Percentiles rank a stretch among this genome's conserved stretches.
These are phyloP conservation scores for Cryptococcus floricola DNA, from an alignment of 1,284 basidiomycete species.

Conservation along the genomic window DNA sequence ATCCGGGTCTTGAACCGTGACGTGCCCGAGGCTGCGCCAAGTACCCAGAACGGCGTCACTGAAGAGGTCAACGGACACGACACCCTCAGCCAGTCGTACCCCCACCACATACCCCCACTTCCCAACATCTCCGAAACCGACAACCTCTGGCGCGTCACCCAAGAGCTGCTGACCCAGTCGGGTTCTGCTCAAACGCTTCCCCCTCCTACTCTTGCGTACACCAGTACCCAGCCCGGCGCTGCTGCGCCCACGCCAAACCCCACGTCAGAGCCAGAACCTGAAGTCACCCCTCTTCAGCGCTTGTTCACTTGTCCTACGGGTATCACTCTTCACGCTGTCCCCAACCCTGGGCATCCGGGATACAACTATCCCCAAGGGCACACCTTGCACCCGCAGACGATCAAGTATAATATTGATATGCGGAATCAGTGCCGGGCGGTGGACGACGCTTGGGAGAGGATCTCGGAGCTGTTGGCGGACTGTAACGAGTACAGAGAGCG, in stretches of 20 bases:
- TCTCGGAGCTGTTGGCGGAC: conserved; percentile 51
- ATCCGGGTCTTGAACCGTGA: conserved; percentile 35
- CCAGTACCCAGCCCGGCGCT: conserved; percentile 22
- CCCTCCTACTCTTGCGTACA: conserved; percentile 28
- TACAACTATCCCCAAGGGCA: conserved; percentile 25
- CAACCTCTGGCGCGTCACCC: conserved; percentile 45
- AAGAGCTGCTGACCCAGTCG: conserved; percentile 29
- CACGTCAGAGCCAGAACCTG: conserved; percentile 7
- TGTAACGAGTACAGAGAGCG: conserved; percentile 54
- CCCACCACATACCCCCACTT: conserved; percentile 26
- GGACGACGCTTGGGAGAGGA: conserved; percentile 46
- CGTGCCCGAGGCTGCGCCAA: conserved; percentile 19
- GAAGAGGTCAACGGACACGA: conserved; percentile 3
- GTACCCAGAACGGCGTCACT: conserved; percentile 1
- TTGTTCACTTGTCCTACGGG: conserved; percentile 46
- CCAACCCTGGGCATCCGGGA: conserved; percentile 31
- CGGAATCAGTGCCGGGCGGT: conserved; percentile 42
- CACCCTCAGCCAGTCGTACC: conserved; percentile 1
- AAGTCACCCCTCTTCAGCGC: conserved; percentile 41
- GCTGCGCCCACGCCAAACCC: conserved; percentile 9
- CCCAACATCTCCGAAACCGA: conserved; percentile 43
- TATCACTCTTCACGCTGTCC: conserved; percentile 40
- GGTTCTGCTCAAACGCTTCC: conserved; percentile 8
- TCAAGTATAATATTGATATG: conserved; percentile 45
- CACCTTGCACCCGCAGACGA: conserved; percentile 24